Evolutionary conservation across 2,329 filamentous ascomycete species (phyloP).

Genomic region (Saccharata proteae): DNA sequence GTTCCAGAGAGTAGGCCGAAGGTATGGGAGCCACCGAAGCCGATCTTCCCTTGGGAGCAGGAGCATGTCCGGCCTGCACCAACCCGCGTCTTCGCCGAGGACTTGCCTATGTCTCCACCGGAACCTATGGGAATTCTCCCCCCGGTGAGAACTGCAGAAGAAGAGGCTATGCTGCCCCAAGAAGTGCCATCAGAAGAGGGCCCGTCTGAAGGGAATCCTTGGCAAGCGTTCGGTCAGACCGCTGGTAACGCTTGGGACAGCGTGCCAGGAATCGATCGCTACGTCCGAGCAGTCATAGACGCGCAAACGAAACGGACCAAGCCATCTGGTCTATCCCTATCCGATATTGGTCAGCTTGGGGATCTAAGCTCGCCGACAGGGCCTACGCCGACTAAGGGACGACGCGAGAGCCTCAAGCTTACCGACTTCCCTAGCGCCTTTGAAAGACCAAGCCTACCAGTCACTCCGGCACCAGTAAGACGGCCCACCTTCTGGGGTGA

Average conservation of each 20-base stretch:
- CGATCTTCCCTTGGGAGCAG: conserved; percentile 87
- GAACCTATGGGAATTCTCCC: conserved; percentile 11
- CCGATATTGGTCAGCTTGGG: conserved; percentile 13
- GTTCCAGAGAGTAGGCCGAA: conserved; percentile 50
- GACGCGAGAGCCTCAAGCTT: conserved; percentile 50
- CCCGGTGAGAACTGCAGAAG: conserved; percentile 6
- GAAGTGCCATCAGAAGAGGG: conserved; percentile 9
- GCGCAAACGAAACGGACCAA: conserved; percentile 49
- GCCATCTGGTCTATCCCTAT: conserved; percentile 22
- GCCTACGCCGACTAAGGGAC: conserved; percentile 19
- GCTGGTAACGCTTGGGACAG: conserved; percentile 90
- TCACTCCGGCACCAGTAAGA: conserved; percentile 73
- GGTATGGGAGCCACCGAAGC: conserved; percentile 47
- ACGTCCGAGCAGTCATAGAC: conserved; percentile 58
- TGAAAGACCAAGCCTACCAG: conserved; percentile 78
- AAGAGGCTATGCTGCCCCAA: conserved; percentile 3
- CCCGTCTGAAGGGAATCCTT: conserved; percentile 43
- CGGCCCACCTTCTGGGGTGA: conserved; percentile 56
- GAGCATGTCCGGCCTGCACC: conserved; percentile 50
- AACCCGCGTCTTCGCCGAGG: conserved; percentile 54
- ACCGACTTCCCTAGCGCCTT: conserved; percentile 78
- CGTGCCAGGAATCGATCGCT: conserved; percentile 74
- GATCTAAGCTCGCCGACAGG: conserved; percentile 22
- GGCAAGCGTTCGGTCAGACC: conserved; percentile 59
- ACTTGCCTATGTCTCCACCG: conserved; percentile 26